A percentile compares a stretch with the other conserved stretches of the same genome.
Conservation (phyloP, 495 filamentous ascomycete species). For the Hypoxylon crocopeplum region DNA sequence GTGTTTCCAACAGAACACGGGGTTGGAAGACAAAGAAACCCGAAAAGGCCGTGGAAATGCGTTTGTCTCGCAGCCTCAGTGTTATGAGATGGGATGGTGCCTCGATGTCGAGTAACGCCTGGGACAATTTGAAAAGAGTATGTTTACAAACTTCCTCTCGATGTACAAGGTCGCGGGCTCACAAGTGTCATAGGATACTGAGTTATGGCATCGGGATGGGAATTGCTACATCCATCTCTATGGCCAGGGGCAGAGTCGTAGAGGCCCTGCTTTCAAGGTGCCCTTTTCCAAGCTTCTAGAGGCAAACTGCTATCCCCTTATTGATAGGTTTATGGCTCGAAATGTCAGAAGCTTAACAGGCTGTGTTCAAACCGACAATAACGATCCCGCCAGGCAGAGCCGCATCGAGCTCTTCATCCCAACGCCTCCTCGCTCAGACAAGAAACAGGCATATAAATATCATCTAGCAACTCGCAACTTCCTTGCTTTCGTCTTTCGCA, state of each 20-base stretch:
- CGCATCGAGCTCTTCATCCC: constrained; percentile 68
- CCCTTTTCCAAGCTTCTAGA: constrained; percentile 56
- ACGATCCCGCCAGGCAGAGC: constrained; percentile 17
- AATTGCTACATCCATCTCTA: constrained; percentile 71
- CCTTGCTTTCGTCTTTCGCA: constrained; percentile 67
- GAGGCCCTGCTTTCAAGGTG: constrained; percentile 67
- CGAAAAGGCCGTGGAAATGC: constrained; percentile 29
- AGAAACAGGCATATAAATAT: constrained; percentile 59
- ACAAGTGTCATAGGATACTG: constrained; percentile 61
- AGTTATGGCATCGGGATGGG: constrained; percentile 67
- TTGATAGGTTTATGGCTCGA: constrained; percentile 55
- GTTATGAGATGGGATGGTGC: constrained; percentile 65
- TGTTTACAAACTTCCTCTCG: constrained; percentile 21
- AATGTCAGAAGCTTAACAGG: constrained; percentile 19
- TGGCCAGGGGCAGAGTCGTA: constrained; percentile 61
- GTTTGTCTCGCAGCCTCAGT: constrained; percentile 25
- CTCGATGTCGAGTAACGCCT: constrained; percentile 52
- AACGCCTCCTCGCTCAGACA: constrained; percentile 55
- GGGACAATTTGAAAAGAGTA: constrained; percentile 63
- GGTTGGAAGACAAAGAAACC: constrained; percentile 36
- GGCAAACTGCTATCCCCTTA: constrained; percentile 58
- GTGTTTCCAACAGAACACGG: constrained; percentile 32
- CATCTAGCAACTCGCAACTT: constrained; percentile 72
- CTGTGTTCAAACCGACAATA: constrained; percentile 29
- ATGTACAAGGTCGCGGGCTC: neutral